Conservation (phyloP, 768 basidiomycete genomes). For the Naganishia onofrii region DNA sequence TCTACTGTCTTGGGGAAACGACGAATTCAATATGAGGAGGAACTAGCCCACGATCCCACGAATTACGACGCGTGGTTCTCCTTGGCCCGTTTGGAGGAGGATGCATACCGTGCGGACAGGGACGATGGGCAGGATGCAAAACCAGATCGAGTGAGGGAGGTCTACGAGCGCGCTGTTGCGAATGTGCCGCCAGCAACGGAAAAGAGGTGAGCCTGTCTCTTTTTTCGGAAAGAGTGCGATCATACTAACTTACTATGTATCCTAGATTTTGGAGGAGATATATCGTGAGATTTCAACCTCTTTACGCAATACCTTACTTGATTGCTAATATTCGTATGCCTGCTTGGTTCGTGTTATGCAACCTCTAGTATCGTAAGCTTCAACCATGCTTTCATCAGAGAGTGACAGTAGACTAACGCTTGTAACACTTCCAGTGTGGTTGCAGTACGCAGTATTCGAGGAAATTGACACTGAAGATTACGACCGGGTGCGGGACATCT, state of each 20-base stretch:
- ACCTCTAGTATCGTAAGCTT: slow-evolving; percentile 1
- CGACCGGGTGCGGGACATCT: slow-evolving; percentile 80
- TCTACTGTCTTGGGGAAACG: slow-evolving; percentile 93
- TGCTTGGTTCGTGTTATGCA: neutral
- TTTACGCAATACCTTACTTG: neutral
- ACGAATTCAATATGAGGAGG: slow-evolving; percentile 98
- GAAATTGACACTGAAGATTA: slow-evolving; percentile 95
- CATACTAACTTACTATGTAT: neutral
- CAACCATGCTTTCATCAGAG: no score
- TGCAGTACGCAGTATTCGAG: slow-evolving; percentile 94
- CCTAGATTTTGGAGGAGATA: slow-evolving; percentile 54
- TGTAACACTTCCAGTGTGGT: slow-evolving; percentile 60
- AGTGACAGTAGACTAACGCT: neutral
- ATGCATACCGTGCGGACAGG: slow-evolving; percentile 69
- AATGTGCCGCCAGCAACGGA: slow-evolving; percentile 92
- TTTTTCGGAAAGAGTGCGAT: no score
- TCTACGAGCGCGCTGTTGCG: slow-evolving; percentile 91
- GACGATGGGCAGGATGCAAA: slow-evolving; percentile 58
- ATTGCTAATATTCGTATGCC: neutral
- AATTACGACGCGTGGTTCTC: slow-evolving; percentile 99
- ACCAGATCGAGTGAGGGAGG: slow-evolving; percentile 73
- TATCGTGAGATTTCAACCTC: slow-evolving; percentile 38
- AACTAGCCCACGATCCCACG: slow-evolving; percentile 79
- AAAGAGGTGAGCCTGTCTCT: slow-evolving; percentile 65
- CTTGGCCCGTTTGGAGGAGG: slow-evolving; percentile 88